Percentiles rank a stretch among this genome's conserved stretches.
These are phyloP conservation scores for Suillus discolor DNA, from an alignment of 768 basidiomycete genomes.

Conservation along the genomic window DNA sequence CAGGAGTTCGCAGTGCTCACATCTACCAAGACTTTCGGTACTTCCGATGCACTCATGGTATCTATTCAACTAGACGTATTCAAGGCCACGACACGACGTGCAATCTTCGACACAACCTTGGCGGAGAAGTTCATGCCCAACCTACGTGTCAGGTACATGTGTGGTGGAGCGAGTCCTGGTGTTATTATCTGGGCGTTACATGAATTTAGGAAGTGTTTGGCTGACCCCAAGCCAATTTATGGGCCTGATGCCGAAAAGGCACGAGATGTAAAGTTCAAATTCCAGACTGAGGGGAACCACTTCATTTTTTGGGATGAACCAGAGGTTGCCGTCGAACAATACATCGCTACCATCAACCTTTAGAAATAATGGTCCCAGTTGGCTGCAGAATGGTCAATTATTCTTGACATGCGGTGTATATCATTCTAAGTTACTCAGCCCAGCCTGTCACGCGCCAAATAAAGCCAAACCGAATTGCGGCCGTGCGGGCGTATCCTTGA, in stretches of 20 bases:
- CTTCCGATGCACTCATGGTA: neutral
- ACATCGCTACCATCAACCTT: neutral
- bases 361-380: neutral
- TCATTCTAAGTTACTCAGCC: too few relatives aligned
- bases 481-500: conserved; percentile 1
- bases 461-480: conserved; percentile 6
- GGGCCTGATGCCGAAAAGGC: neutral
- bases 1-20: conserved; percentile 9
- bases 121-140: conserved; percentile 10
- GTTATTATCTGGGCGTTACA: neutral
- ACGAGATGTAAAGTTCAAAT: neutral
- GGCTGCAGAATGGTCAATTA: neutral
- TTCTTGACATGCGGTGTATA: neutral
- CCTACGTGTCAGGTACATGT: conserved; percentile 8
- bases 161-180: conserved; percentile 6
- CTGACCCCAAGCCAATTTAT: conserved; percentile 1
- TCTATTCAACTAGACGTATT: neutral
- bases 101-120: conserved; percentile 11
- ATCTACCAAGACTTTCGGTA: conserved; percentile 1
- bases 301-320: neutral
- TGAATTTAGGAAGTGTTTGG: conserved; percentile 6
- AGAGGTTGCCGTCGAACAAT: neutral
- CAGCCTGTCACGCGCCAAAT: neutral
- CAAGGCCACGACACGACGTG: conserved; percentile 2
- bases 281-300: neutral